A percentile compares a stretch with the other conserved stretches of the same genome.
These are phyloP conservation scores for Arachis stenosperma DNA, from an alignment of 306 rosid genomes.

Conservation along the genomic window DNA sequence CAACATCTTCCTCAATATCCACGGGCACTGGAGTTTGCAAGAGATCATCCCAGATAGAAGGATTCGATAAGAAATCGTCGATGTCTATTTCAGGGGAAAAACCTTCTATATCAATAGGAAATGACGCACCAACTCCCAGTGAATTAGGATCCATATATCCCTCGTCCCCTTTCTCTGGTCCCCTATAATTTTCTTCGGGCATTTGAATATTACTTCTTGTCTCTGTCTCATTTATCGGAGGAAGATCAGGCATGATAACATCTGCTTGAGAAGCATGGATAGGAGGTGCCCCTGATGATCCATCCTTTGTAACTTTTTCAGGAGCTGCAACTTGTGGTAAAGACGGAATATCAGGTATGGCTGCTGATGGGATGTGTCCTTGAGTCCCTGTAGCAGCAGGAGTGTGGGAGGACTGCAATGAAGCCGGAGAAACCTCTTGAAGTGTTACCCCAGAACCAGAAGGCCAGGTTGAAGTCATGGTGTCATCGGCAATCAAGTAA, in stretches of 20 bases:
- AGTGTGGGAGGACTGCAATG: conserved; percentile 55
- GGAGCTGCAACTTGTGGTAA: conserved; percentile 52
- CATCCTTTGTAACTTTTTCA: conserved; percentile 49
- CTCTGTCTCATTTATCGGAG: conserved; percentile 57
- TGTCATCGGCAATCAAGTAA: conserved; percentile 63
- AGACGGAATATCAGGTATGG: conserved; percentile 56
- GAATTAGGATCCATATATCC: conserved; percentile 56
- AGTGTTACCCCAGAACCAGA: conserved; percentile 82
- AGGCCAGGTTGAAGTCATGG: conserved; percentile 58
- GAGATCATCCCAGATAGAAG: conserved; percentile 69
- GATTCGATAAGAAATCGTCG: conserved; percentile 63
- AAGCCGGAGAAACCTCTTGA: conserved; percentile 73
- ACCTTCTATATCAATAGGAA: conserved; percentile 62
- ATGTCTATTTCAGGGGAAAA: conserved; percentile 67
- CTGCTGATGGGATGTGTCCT: conserved; percentile 47
- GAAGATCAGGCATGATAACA: conserved; percentile 67
- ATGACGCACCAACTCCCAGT: conserved; percentile 49
- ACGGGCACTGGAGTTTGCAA: conserved; percentile 56
- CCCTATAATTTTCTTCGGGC: conserved; percentile 56
- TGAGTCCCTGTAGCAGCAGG: conserved; percentile 47
- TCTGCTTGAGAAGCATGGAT: conserved; percentile 54
- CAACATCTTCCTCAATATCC: conserved; percentile 53
- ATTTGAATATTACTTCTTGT: conserved; percentile 51
- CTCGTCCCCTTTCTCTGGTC: conserved; percentile 47
- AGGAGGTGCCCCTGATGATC: conserved; percentile 50